Conservation (phyloP, 2,329 filamentous ascomycete species). For the Penicillium verrucosum region DNA sequence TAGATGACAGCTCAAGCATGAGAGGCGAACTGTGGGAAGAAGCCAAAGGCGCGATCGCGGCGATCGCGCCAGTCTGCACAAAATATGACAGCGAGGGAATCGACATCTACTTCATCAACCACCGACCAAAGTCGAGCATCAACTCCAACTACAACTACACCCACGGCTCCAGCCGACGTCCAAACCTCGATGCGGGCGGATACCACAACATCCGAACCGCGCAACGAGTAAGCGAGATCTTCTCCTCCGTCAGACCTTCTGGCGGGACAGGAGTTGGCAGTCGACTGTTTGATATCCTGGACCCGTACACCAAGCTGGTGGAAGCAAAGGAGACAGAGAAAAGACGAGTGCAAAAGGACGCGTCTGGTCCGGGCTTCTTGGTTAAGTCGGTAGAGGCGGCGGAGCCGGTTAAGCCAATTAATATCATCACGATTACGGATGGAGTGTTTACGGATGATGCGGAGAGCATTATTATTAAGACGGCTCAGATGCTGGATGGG, state of each 20-base stretch:
- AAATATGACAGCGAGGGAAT: slow-evolving; percentile 77
- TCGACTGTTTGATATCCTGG: slow-evolving; percentile 67
- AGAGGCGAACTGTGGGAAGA: slow-evolving; percentile 71
- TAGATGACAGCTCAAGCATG: slow-evolving; percentile 94
- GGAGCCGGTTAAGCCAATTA: slow-evolving; percentile 63
- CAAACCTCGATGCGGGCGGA: slow-evolving; percentile 43
- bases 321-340: slow-evolving; percentile 41
- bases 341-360: slow-evolving; percentile 34
- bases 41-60: slow-evolving; percentile 64
- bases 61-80: slow-evolving; percentile 80
- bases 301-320: slow-evolving; percentile 64
- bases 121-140: slow-evolving; percentile 31
- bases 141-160: not conserved
- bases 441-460: slow-evolving; percentile 78
- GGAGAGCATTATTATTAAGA: slow-evolving; percentile 63
- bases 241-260: slow-evolving; percentile 61
- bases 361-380: slow-evolving; percentile 27
- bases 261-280: slow-evolving; percentile 72
- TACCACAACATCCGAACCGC: slow-evolving; percentile 64
- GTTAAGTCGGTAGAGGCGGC: slow-evolving; percentile 56
- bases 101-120: slow-evolving; percentile 89
- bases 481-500: slow-evolving; percentile 62
- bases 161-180: slow-evolving; percentile 33
- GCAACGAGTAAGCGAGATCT: slow-evolving; percentile 63
- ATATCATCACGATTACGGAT: slow-evolving; percentile 91